Evolutionary conservation across 148 eudicot species (phyloP).

Genomic region (Silene latifolia): DNA sequence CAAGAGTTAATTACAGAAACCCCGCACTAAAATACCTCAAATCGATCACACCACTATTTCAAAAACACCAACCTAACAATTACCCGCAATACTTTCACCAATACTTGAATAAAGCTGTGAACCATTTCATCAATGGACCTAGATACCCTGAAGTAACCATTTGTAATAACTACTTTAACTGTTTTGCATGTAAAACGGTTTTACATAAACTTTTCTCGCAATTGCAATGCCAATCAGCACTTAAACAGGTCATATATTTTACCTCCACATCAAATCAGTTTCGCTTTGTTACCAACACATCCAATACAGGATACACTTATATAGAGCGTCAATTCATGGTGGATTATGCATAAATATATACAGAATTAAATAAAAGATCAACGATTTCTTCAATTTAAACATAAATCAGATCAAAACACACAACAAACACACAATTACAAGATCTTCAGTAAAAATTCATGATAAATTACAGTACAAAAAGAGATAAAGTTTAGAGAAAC

Average conservation of each 20-base stretch:
- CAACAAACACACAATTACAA: not conserved
- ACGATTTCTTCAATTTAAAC: not conserved
- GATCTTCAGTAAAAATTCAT: not conserved
- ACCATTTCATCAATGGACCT: no score
- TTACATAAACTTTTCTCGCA: no score
- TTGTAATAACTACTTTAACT: no score
- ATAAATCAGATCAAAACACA: not conserved
- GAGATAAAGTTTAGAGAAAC: slow-evolving; percentile 1
- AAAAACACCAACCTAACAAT: not conserved
- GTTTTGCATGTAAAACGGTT: no score
- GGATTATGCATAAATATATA: no score
- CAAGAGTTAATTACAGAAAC: not conserved
- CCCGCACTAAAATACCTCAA: not conserved
- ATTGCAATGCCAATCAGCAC: not conserved
- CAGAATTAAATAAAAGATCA: not conserved
- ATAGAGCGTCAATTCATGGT: no score
- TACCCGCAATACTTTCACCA: not conserved
- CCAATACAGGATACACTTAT: not conserved
- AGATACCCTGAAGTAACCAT: no score
- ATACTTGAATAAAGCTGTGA: no score
- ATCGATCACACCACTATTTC: not conserved
- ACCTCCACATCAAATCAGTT: no score
- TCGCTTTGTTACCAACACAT: not conserved
- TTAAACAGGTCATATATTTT: no score
- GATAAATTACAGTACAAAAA: not conserved